A percentile compares a stretch with the other conserved stretches of the same genome.
Conservation (phyloP, 2,329 filamentous ascomycete genomes). For the Aspergillus pseudoviridinutans region DNA sequence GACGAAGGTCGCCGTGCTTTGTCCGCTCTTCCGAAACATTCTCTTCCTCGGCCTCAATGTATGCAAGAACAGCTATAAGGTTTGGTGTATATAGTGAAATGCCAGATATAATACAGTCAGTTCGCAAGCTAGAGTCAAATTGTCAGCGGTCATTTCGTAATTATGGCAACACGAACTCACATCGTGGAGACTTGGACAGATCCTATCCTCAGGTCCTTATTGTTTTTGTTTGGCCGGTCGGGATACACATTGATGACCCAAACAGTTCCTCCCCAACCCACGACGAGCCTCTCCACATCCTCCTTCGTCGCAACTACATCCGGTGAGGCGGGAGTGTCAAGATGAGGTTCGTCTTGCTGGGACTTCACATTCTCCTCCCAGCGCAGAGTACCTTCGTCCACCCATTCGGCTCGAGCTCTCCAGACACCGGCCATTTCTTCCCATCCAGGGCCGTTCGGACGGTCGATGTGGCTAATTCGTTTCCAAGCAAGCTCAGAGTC, state of each 20-base stretch:
- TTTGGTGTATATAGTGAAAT: slow-evolving; percentile 94
- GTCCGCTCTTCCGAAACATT: slow-evolving; percentile 56
- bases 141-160: slow-evolving; percentile 21
- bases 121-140: slow-evolving; percentile 64
- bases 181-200: slow-evolving; percentile 89
- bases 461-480: slow-evolving; percentile 84
- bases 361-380: slow-evolving; percentile 55
- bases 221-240: slow-evolving; percentile 63
- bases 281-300: slow-evolving; percentile 69
- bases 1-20: slow-evolving; percentile 45
- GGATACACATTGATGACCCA: slow-evolving; percentile 93
- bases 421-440: slow-evolving; percentile 95
- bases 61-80: slow-evolving; percentile 86
- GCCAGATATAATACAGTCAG: slow-evolving; percentile 96
- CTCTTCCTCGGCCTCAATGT: slow-evolving; percentile 66
- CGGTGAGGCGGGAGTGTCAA: slow-evolving; percentile 39
- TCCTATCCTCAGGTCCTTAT: slow-evolving; percentile 67
- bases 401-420: slow-evolving; percentile 90
- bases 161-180: slow-evolving; percentile 51
- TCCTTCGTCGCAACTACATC: slow-evolving; percentile 41
- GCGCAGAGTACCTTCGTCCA: slow-evolving; percentile 78
- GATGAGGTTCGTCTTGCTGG: slow-evolving; percentile 22
- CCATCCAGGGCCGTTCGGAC: slow-evolving; percentile 82
- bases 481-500: slow-evolving; percentile 89
- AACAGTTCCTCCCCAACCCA: slow-evolving; percentile 93